These are phyloP conservation scores for Alternaria triticina DNA, from an alignment of 2,329 filamentous ascomycete genomes.

Conservation along the genomic window DNA sequence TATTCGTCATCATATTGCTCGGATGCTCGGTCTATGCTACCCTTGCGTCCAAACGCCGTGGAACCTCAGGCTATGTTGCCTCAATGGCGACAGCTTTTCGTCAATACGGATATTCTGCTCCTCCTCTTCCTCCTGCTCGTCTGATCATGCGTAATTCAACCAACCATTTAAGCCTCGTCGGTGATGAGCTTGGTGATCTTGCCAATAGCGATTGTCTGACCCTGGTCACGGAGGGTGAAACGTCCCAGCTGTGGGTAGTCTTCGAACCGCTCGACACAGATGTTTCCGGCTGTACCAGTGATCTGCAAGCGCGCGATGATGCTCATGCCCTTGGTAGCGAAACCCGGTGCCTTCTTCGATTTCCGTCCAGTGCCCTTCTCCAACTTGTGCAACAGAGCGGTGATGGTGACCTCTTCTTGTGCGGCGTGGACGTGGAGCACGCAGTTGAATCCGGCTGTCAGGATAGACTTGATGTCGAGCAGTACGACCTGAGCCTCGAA, in stretches of 20 bases:
- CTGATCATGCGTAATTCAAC: background rate
- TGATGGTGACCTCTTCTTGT: conserved; percentile 96
- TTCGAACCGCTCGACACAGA: conserved; percentile 94
- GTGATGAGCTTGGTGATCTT: conserved; percentile 92
- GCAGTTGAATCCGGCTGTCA: conserved; percentile 95
- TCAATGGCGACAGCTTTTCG: background rate
- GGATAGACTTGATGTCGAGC: conserved; percentile 90
- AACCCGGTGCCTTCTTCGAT: conserved; percentile 91
- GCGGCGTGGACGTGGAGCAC: conserved; percentile 97
- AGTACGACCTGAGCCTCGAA: conserved; percentile 98
- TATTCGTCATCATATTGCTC: conserved; percentile 10
- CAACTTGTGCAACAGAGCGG: conserved; percentile 85
- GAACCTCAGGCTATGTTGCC: background rate
- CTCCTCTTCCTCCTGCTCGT: background rate
- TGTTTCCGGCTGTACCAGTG: conserved; percentile 80
- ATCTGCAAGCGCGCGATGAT: conserved; percentile 94
- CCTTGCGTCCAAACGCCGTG: conserved; percentile 3
- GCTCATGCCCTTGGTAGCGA: conserved; percentile 79
- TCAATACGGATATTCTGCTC: background rate
- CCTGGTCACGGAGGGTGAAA: conserved; percentile 61
- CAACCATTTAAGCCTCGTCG: conserved; percentile 27
- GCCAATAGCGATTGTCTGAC: conserved; percentile 98
- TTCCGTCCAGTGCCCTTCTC: conserved; percentile 93
- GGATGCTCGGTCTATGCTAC: conserved; percentile 1
- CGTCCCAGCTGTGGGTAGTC: conserved; percentile 78